Evolutionary conservation across 2,329 filamentous ascomycete species (phyloP), one percentile per base, ranked within the genome.

Genomic region (Ascocoryne sarcoides): DNA sequence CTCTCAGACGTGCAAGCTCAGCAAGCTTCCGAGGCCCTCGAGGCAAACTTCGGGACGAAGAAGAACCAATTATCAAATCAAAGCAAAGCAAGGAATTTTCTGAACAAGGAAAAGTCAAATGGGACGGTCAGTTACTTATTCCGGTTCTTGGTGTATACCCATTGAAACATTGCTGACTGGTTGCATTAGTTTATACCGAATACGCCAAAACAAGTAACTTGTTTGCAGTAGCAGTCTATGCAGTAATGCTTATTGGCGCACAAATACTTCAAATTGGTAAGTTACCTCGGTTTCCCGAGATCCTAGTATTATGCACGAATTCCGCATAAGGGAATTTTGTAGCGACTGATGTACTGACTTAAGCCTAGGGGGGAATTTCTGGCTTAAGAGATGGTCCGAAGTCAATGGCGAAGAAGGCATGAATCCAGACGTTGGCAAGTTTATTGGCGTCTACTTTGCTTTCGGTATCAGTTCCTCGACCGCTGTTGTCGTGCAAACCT

Each of bases 71-170:
- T 28, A 50, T 60, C 39, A 90, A 86, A 65, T 88, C 84, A 32
- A 86, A 81, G 58, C 89, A 95, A 62, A 73, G 71, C 42, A 93
- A 95, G 64, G 92, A 98, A 62, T 82, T 83, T 51, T 75, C 78
- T 2, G 88, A 98, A 62, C 88, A 98, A 65, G 92, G 92, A 56
- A 95, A 96, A 61, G 92, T 98, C 53, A 96, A 95, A 63, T 96
- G 92, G 89, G 75, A 80, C 49, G 64, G 65, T 68, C 58, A 33
- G 63, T 52, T 15, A 10, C 26, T 23, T 12, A 15, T 39, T 35
- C 15, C 30, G 37, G 28, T 31, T 37, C 29, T 28, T 32, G 30
- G 31, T 30, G 5, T 33, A 26, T 26, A 15, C 16, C 21, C 31
- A 35, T 12, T 30, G 40, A 40, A 40, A 32, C 28, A 39, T 50